These are phyloP conservation scores for Vinca minor DNA, from an alignment of 257 asterid genomes.

Conservation along the genomic window DNA sequence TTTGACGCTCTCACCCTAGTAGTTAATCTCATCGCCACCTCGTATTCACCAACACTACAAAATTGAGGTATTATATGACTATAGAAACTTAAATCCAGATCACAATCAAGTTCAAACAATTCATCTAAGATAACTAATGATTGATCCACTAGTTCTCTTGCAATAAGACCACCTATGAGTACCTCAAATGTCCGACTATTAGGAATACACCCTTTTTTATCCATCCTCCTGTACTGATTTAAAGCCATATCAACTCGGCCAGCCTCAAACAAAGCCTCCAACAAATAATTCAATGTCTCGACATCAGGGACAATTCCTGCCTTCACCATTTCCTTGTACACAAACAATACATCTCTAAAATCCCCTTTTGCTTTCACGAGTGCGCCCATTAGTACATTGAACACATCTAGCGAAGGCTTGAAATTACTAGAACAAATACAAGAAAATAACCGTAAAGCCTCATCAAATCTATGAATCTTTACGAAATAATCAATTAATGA, in stretches of 20 bases:
- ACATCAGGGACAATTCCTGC: constrained; percentile 56
- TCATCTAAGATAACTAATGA: constrained; percentile 50
- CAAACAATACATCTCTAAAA: constrained; percentile 71
- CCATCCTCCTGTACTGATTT: constrained; percentile 60
- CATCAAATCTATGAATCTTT: constrained; percentile 40
- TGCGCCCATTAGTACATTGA: constrained; percentile 50
- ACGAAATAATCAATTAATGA: constrained; percentile 47
- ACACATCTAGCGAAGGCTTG: constrained; percentile 39
- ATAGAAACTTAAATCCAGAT: constrained; percentile 45
- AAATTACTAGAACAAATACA: constrained; percentile 43
- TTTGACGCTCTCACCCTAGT: constrained; percentile 49
- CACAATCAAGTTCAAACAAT: constrained; percentile 38
- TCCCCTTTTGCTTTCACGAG: constrained; percentile 47
- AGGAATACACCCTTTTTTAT: constrained; percentile 70
- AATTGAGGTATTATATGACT: constrained; percentile 39
- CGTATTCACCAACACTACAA: constrained; percentile 40
- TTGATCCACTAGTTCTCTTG: constrained; percentile 40
- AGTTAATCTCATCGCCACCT: constrained; percentile 40
- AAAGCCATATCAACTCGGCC: constrained; percentile 53
- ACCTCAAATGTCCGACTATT: constrained; percentile 60
- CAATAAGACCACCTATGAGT: constrained; percentile 52
- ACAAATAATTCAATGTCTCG: constrained; percentile 53
- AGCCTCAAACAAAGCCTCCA: constrained; percentile 64
- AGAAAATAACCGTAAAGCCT: constrained; percentile 60
- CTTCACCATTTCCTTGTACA: constrained; percentile 78